These are phyloP conservation scores for Podaxis pistillaris DNA, from an alignment of 768 basidiomycete species.

Conservation along the genomic window DNA sequence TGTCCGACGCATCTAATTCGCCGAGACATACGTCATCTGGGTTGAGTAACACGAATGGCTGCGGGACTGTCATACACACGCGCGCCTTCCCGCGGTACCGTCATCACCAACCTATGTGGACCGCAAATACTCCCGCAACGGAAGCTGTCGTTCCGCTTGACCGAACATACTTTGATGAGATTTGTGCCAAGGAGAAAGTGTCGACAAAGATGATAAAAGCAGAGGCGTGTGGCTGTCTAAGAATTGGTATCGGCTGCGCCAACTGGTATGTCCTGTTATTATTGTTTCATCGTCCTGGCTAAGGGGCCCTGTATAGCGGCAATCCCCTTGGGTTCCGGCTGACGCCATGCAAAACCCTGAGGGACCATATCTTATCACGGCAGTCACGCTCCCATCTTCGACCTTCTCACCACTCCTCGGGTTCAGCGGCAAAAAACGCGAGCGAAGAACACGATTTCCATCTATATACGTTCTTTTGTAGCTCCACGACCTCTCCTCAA, in stretches of 20 bases:
- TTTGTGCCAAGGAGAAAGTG: conserved; percentile 13
- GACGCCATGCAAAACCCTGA: conserved; percentile 57
- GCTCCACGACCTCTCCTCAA: conserved; percentile 38
- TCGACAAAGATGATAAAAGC: conserved; percentile 11
- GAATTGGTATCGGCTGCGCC: conserved; percentile 15
- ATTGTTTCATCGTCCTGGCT: not conserved
- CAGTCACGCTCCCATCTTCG: conserved; percentile 12
- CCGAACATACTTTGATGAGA: conserved; percentile 10
- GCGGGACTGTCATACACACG: conserved; percentile 60
- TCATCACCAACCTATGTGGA: conserved; percentile 43
- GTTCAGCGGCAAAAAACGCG: conserved; percentile 16
- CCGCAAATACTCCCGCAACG: conserved; percentile 52
- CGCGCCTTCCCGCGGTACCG: conserved; percentile 34
- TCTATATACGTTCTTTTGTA: conserved; percentile 49
- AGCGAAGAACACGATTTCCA: conserved; percentile 20
- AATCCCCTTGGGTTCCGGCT: conserved; percentile 65
- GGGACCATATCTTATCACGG: conserved; percentile 30
- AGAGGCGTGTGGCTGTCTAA: conserved; percentile 7
- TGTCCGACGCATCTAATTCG: conserved; percentile 25
- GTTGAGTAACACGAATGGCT: conserved; percentile 47
- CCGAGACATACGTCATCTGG: conserved; percentile 13
- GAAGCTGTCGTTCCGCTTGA: conserved; percentile 51
- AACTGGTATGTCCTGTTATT: conserved; percentile 25
- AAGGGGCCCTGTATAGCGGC: conserved; percentile 37
- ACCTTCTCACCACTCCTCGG: conserved; percentile 2